These are phyloP conservation scores for Nakaseomyces sp. DNA, from an alignment of 1,139 yeast genomes.

Conservation along the genomic window DNA sequence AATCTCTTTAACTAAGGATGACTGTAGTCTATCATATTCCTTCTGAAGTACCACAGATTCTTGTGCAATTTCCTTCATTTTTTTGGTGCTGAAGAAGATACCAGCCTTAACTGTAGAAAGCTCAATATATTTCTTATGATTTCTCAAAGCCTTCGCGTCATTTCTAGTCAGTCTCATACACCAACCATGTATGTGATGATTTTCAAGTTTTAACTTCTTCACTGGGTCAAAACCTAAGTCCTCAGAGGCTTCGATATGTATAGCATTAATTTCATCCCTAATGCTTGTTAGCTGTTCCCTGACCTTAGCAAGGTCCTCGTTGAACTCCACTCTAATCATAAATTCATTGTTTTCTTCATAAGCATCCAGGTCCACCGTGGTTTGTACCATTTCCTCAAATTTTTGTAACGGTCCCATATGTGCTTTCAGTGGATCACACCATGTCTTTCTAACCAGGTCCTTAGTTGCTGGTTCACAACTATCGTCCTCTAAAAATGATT, in stretches of 20 bases:
- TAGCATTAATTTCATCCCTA: slow-evolving; percentile 45
- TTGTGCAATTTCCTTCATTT: slow-evolving; percentile 50
- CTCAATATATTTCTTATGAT: slow-evolving; percentile 57
- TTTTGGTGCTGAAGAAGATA: slow-evolving; percentile 72
- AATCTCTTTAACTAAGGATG: slow-evolving; percentile 72
- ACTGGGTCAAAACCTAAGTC: slow-evolving; percentile 76
- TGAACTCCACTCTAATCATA: slow-evolving; percentile 83
- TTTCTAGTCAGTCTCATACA: slow-evolving; percentile 85
- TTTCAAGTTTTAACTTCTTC: slow-evolving; percentile 79
- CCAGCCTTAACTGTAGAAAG: slow-evolving; percentile 92
- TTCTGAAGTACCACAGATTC: slow-evolving; percentile 51
- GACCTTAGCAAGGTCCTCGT: slow-evolving; percentile 59
- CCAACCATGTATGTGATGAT: slow-evolving; percentile 86
- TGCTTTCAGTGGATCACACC: slow-evolving; percentile 50
- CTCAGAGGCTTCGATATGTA: slow-evolving; percentile 60
- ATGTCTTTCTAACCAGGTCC: slow-evolving; percentile 40
- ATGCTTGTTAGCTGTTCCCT: slow-evolving; percentile 49
- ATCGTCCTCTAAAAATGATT: slow-evolving; percentile 35
- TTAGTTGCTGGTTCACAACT: slow-evolving; percentile 23
- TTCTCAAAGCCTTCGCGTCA: slow-evolving; percentile 73
- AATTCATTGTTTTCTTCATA: slow-evolving; percentile 63
- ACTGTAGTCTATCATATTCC: slow-evolving; percentile 67
- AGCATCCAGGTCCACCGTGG: slow-evolving; percentile 81
- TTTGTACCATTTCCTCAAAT: slow-evolving; percentile 78
- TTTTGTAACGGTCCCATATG: slow-evolving; percentile 48